phyloP scores from a whole-genome alignment of 768 basidiomycete species.

The Infundibulicybe gibba region DNA sequence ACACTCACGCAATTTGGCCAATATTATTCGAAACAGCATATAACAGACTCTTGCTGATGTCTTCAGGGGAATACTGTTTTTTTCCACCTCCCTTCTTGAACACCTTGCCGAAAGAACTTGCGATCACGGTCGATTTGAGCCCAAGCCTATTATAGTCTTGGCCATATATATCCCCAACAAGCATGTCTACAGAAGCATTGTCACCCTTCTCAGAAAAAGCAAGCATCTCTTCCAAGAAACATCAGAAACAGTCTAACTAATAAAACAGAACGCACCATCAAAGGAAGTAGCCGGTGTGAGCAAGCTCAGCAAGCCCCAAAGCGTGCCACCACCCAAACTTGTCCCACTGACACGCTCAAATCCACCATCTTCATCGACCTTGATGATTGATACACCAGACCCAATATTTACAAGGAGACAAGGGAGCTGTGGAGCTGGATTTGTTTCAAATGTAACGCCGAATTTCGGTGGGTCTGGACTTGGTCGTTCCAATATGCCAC shows the following conservation, averaged over 20 bases:
- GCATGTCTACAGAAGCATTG: slow-evolving; percentile 95
- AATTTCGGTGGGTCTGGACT: slow-evolving; percentile 89
- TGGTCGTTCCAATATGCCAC: slow-evolving; percentile 64
- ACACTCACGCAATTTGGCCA: slow-evolving; percentile 96
- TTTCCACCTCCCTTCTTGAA: slow-evolving; percentile 87
- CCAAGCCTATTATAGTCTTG: slow-evolving; percentile 94
- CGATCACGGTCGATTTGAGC: slow-evolving; percentile 96
- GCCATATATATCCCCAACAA: slow-evolving; percentile 99
- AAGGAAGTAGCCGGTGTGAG: slow-evolving; percentile 94
- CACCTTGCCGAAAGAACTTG: slow-evolving; percentile 97
- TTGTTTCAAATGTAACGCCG: slow-evolving; percentile 81
- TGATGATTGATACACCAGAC: slow-evolving; percentile 96
- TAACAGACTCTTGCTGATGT: slow-evolving; percentile 90
- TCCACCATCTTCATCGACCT: slow-evolving; percentile 90
- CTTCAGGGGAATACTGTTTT: slow-evolving; percentile 80
- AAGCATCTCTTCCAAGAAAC: slow-evolving; percentile 77
- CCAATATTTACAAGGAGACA: slow-evolving; percentile 98
- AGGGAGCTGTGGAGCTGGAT: slow-evolving; percentile 85
- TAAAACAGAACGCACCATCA: slow-evolving; percentile 67
- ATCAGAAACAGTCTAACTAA: slow-evolving; percentile 5
- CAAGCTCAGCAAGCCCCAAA: slow-evolving; percentile 94
- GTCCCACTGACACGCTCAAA: slow-evolving; percentile 98
- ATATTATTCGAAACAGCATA: slow-evolving; percentile 99
- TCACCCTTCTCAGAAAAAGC: slow-evolving; percentile 90
- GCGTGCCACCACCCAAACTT: slow-evolving; percentile 92